phyloP scores from a whole-genome alignment of 139 green algal species.

The Zygnema circumcarinatum region DNA sequence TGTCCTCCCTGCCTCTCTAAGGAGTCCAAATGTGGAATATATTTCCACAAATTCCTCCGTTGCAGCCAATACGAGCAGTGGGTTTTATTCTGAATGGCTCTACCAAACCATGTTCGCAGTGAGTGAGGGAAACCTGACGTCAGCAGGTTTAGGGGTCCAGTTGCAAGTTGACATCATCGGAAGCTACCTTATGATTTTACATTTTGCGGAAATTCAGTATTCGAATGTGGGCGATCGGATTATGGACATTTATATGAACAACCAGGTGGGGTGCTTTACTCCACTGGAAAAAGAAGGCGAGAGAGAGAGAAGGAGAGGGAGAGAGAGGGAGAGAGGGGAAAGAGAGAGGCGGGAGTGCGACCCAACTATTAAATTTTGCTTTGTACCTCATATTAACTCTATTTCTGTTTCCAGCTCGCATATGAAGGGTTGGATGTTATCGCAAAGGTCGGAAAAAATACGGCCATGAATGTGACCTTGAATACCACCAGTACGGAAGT shows the following conservation, averaged over 20 bases:
- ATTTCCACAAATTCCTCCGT: neutral
- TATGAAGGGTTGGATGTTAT: neutral
- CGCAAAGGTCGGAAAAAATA: neutral
- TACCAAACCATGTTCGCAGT: neutral
- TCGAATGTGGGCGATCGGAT: neutral
- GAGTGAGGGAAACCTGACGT: neutral
- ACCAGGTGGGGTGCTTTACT: neutral
- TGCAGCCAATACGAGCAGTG: neutral
- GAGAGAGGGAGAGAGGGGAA: no score
- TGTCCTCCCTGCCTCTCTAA: neutral
- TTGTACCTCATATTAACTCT: no score
- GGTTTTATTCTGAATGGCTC: neutral
- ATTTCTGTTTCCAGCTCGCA: no score
- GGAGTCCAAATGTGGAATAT: neutral
- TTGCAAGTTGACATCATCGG: neutral
- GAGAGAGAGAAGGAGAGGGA: no score
- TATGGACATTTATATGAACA: conserved; percentile 25
- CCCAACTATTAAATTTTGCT: no score
- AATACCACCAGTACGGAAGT: neutral
- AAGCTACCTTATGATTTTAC: neutral
- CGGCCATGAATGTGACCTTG: neutral
- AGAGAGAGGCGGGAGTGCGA: no score
- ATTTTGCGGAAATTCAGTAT: conserved; percentile 28
- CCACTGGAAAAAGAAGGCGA: no score
- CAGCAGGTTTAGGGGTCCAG: neutral